A percentile compares a stretch with the other conserved stretches of the same genome.
Evolutionary conservation across 2,329 filamentous ascomycete species (phyloP).

Genomic region (Xenosphaeropsis pyriputrescens): DNA sequence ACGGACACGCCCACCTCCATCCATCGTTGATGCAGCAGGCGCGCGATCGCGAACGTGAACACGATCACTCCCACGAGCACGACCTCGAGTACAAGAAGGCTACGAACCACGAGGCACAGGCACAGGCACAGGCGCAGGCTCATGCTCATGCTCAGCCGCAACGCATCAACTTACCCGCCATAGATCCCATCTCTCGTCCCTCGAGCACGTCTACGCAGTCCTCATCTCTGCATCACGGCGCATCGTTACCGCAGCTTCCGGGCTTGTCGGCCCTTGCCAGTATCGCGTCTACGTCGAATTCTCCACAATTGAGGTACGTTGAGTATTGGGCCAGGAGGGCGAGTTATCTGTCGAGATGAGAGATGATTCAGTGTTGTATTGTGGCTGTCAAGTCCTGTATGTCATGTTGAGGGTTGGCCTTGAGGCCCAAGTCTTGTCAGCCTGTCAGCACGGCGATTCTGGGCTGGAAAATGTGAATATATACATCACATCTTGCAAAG

Average conservation of each 20-base stretch:
- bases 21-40: too few species aligned
- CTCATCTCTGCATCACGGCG: constrained; percentile 25
- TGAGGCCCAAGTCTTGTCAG: too few species aligned
- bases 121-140: constrained; percentile 37
- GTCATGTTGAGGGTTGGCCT: too few species aligned
- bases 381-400: too few species aligned
- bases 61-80: constrained; percentile 10
- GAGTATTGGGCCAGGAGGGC: constrained; percentile 1
- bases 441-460: too few species aligned
- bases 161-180: constrained; percentile 28
- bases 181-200: constrained; percentile 34
- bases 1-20: too few species aligned
- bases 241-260: constrained; percentile 28
- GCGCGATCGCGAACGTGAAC: too few species aligned
- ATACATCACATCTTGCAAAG: too few species aligned
- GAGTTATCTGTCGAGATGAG: too few species aligned
- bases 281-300: constrained; percentile 31
- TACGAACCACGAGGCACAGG: constrained; percentile 19
- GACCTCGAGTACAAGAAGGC: too few species aligned
- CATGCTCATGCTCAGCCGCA: constrained; percentile 31
- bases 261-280: constrained; percentile 44
- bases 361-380: too few species aligned
- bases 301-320: constrained; percentile 32
- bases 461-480: too few species aligned
- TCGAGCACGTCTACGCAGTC: constrained; percentile 34